These are phyloP conservation scores for Setaria viridis DNA, from an alignment of 202 grass and related monocot genomes.

Conservation along the genomic window DNA sequence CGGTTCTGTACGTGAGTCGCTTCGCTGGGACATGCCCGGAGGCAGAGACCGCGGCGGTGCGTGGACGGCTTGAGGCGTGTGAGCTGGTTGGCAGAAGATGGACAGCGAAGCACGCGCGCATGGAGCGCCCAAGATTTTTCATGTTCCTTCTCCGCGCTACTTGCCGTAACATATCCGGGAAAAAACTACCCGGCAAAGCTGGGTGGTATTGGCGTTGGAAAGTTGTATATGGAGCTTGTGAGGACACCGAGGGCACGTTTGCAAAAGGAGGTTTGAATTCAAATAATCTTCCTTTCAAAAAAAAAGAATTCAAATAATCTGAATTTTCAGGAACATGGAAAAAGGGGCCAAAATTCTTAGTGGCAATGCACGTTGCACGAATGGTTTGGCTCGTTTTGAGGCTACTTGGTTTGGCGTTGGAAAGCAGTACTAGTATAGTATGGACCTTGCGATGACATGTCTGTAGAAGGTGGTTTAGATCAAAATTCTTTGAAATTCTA, in stretches of 20 bases:
- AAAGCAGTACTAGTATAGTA: no score
- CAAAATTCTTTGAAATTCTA: no score
- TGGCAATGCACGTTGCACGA: no score
- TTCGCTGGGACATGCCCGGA: neutral
- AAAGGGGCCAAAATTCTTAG: neutral
- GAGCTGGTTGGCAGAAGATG: conserved; percentile 24
- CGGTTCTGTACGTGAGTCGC: neutral
- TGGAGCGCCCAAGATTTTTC: neutral
- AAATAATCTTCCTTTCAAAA: neutral
- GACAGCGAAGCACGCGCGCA: conserved; percentile 26
- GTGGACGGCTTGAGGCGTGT: conserved; percentile 4
- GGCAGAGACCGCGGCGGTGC: neutral
- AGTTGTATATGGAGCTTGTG: neutral
- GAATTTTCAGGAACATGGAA: neutral
- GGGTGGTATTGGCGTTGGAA: conserved; percentile 13
- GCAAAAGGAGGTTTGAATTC: neutral
- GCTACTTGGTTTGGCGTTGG: no score
- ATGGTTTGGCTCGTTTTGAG: no score
- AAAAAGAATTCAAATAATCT: neutral
- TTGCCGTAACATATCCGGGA: neutral
- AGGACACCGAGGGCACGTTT: neutral
- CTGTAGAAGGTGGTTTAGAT: no score
- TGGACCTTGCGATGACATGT: no score
- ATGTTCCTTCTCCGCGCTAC: conserved; percentile 9
- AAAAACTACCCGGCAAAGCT: conserved; percentile 7